Evolutionary conservation across 768 basidiomycete species (phyloP), one percentile per base, ranked within the genome.

Genomic region (Pleurotus eryngii): DNA sequence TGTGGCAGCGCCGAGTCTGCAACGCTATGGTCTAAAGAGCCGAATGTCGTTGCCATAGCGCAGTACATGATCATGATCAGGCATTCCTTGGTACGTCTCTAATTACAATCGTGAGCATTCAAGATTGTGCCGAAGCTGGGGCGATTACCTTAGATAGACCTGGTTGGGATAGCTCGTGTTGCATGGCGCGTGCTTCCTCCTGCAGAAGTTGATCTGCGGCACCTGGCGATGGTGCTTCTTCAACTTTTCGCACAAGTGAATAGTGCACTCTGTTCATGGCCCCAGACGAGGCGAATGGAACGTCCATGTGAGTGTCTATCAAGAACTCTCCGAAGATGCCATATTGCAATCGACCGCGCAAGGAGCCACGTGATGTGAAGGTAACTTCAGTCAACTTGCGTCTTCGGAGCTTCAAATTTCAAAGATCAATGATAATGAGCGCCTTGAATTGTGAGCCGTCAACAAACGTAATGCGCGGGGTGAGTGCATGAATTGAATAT

Each of bases 241-340:
- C 92, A 7, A 91, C 78, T 57, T 81, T 86, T 56, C 84, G 81
- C 46, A 94, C 88, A 45, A 95, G 75, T 22, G 81, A 71, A 71
- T 92, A 94, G 60, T 94, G 89, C 3, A 82, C 76, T 60, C 89
- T 80, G 72, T 81, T 89, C 59, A 86, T 73, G 20, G 92, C 90
- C 47, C 90, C 89, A 38, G 92, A 94, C 7, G 86, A 86, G 47
- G 80, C 73, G 69, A 89, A 92, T 6, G 90, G 86, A 2, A 90
- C 81, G 48, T 91, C 81, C 89, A 91, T 49, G 60, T 35, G 30
- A 11, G 30, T 35, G 30, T 35, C 30, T 30, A 9, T 30, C 30
- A 30, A 30, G 30, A 35, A 35, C 30, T 24, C 22, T 24, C 22
- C 2, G 22, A 24, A 24, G 35, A 40, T 12, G 26, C 22, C 17